Evolutionary conservation across 2,329 filamentous ascomycete genomes (phyloP).

Genomic region (Aspergillus costaricaensis): DNA sequence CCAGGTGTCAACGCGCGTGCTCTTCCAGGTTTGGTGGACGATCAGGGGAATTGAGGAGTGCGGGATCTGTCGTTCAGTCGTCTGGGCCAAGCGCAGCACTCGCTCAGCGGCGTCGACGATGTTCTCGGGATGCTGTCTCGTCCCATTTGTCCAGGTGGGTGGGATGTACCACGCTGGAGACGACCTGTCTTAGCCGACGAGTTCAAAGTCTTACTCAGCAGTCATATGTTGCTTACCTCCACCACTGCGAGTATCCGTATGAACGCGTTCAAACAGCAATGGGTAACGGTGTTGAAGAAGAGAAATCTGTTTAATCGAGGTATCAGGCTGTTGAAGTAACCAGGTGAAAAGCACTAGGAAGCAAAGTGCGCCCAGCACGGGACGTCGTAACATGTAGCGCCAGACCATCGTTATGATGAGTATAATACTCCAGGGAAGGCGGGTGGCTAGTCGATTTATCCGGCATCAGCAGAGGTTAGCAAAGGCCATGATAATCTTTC

Average conservation of each 20-base stretch:
- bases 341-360: neutral
- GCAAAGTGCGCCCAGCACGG: neutral
- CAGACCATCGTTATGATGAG: neutral
- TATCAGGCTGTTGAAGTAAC: neutral
- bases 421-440: neutral
- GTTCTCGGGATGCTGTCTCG: constrained; percentile 6
- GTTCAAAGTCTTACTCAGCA: no score
- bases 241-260: neutral
- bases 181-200: no score
- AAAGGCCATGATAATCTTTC: no score
- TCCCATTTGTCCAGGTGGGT: constrained; percentile 1
- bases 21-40: constrained; percentile 38
- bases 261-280: neutral
- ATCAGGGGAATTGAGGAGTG: constrained; percentile 33
- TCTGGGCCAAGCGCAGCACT: constrained; percentile 21
- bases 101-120: constrained; percentile 33
- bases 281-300: neutral
- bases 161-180: constrained; percentile 18
- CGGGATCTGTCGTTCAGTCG: constrained; percentile 18
- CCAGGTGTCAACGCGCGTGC: constrained; percentile 30
- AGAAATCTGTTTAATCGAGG: neutral
- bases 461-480: no score
- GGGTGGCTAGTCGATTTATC: neutral
- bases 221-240: neutral
- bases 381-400: neutral